A percentile compares a stretch with the other conserved stretches of the same genome.
These are phyloP conservation scores for Sugiyamaella mastotermitis DNA, from an alignment of 805 yeast species.

Conservation along the genomic window DNA sequence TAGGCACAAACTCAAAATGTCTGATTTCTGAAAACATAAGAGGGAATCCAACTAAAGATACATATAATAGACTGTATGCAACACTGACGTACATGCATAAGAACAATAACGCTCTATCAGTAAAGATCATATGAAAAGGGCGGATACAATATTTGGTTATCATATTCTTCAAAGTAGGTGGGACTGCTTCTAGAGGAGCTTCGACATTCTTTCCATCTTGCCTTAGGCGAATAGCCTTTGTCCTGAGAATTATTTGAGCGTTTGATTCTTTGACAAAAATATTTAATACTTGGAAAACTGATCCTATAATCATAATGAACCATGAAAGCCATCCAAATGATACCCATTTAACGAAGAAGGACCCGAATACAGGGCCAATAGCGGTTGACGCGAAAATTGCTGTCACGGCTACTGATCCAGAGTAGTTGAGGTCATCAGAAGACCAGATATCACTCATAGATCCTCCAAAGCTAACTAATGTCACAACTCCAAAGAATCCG, in stretches of 20 bases:
- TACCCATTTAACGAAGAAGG: slow-evolving; percentile 36
- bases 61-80: slow-evolving; percentile 7
- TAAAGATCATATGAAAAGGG: slow-evolving; percentile 6
- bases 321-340: slow-evolving; percentile 48
- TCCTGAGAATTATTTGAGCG: slow-evolving; percentile 7
- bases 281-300: neutral
- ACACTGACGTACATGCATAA: slow-evolving; percentile 5
- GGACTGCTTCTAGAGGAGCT: slow-evolving; percentile 8
- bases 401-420: slow-evolving; percentile 36
- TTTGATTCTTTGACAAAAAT: slow-evolving; percentile 7
- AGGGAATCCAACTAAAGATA: slow-evolving; percentile 6
- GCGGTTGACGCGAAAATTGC: slow-evolving; percentile 33
- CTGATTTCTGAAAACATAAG: slow-evolving; percentile 7
- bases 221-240: slow-evolving; percentile 3
- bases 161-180: slow-evolving; percentile 5
- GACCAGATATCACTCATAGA: slow-evolving; percentile 41
- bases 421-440: slow-evolving; percentile 38
- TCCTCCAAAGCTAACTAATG: slow-evolving; percentile 45
- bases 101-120: slow-evolving; percentile 6
- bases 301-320: slow-evolving; percentile 35
- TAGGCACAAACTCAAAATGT: slow-evolving; percentile 2
- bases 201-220: slow-evolving; percentile 6
- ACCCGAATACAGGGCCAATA: slow-evolving; percentile 41
- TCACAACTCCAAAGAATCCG: slow-evolving; percentile 32
- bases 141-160: slow-evolving; percentile 8